Conservation (phyloP, 192 early-diverging fungal species). For the Obelidium mucronatum region DNA sequence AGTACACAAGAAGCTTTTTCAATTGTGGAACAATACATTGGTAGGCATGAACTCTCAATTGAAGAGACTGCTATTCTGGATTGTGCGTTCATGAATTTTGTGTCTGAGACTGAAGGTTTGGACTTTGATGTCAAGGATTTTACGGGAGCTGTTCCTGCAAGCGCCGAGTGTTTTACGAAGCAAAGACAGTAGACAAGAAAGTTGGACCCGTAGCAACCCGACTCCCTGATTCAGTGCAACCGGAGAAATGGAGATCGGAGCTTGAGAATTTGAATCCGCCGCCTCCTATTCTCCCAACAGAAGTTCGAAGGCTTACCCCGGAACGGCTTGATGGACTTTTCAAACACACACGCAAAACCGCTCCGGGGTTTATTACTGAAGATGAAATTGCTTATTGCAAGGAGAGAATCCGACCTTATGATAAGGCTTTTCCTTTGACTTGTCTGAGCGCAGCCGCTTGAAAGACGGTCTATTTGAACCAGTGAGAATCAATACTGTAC, state of each 20-base stretch:
- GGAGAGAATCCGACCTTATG: not conserved
- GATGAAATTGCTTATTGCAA: not conserved
- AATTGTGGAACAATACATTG: too few species aligned
- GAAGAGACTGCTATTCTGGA: too few species aligned
- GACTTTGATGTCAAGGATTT: too few species aligned
- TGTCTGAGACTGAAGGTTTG: too few species aligned
- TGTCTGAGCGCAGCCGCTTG: not conserved
- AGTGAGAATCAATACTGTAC: not conserved
- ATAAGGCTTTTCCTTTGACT: not conserved
- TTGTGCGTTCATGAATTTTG: too few species aligned
- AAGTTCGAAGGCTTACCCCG: not conserved
- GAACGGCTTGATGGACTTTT: not conserved
- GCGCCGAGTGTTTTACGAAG: not conserved
- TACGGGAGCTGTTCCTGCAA: too few species aligned
- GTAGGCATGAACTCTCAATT: too few species aligned
- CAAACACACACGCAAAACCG: not conserved
- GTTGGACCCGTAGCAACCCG: not conserved
- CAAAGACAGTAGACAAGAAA: not conserved
- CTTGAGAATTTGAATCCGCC: not conserved
- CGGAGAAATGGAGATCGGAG: not conserved
- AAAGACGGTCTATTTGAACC: not conserved
- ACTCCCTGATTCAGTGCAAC: not conserved
- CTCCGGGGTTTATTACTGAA: not conserved
- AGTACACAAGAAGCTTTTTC: too few species aligned
- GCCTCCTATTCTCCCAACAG: too few species aligned